Evolutionary conservation across 306 rosid genomes (phyloP), one percentile per base, ranked within the genome.

Genomic region (Vigna radiata): DNA sequence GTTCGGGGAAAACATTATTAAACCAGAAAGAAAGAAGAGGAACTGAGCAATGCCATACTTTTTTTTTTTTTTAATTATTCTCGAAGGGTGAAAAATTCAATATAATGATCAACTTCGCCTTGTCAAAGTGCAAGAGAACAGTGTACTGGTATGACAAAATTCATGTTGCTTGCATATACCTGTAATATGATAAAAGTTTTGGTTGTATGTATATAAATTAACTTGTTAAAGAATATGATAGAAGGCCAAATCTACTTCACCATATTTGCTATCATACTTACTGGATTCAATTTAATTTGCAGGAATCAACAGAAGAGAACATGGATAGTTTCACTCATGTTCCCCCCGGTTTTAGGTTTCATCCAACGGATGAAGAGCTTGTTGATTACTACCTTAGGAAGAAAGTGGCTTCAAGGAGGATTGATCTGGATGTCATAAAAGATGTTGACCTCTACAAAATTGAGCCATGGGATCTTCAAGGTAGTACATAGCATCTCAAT

Each of bases 381-480:
- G 98, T 94, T 59, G 96, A 94, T 81, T 94, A 90, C 85, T 94
- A 94, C 84, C 98, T 94, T 11, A 87, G 97, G 76, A 91, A 86
- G 73, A 94, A 94, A 87, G 33, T 94, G 15, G 73, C 83, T 61
- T 86, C 94, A 65, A 89, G 91, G 70, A 88, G 87, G 85, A 87
- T 94, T 72, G 98, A 94, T 39, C 89, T 91, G 37, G 92, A 94
- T 84, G 94, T 94, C 72, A 94, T 94, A 43, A 94, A 91, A 86
- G 98, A 91, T 67, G 96, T 94, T 55, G 98, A 94, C 75, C 98
- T 94, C 77, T 94, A 94, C 81, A 91, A 84, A 84, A 94, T 94
- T 62, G 98, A 94, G 82, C 98, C 97, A 12, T 91, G 98, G 98
- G 98, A 94, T 84, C 98, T 94, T 70, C 90, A 91, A 91, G 98